These are phyloP conservation scores for Zoysia matrella DNA, from an alignment of 202 grass and related monocot species.

Conservation along the genomic window DNA sequence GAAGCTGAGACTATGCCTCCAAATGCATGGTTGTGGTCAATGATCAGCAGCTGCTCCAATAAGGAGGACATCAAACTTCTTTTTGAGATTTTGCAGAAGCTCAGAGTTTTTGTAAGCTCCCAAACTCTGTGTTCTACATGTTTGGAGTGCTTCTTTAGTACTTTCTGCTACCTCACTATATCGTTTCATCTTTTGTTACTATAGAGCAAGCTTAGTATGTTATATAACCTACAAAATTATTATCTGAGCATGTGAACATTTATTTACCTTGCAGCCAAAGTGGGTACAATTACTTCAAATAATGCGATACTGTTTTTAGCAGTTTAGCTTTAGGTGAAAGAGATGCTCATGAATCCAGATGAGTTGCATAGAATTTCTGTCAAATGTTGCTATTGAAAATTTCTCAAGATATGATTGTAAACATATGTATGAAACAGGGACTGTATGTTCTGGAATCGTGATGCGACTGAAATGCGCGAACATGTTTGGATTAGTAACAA, in stretches of 20 bases:
- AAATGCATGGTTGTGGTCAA: constrained; percentile 92
- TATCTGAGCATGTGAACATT: constrained; percentile 8
- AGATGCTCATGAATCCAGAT: too few species aligned
- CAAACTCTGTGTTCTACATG: background rate
- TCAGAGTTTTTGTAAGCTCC: constrained; percentile 86
- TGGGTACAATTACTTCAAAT: too few species aligned
- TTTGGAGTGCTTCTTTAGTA: background rate
- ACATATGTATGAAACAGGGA: too few species aligned
- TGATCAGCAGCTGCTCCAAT: constrained; percentile 81
- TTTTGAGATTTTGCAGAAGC: constrained; percentile 80
- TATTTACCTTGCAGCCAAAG: background rate
- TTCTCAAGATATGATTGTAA: too few species aligned
- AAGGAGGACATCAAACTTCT: constrained; percentile 90
- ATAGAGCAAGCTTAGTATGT: background rate
- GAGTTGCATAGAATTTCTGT: too few species aligned
- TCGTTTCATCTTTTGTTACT: constrained; percentile 11
- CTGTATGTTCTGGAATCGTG: too few species aligned
- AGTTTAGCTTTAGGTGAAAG: too few species aligned
- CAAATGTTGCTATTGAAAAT: too few species aligned
- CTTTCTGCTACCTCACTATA: background rate
- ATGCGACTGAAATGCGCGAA: too few species aligned
- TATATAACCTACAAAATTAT: constrained; percentile 1
- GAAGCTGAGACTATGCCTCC: constrained; percentile 92
- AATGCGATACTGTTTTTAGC: too few species aligned
- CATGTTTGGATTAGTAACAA: too few species aligned